Conservation (phyloP, 345 rosid species). For the Barbarea vulgaris region DNA sequence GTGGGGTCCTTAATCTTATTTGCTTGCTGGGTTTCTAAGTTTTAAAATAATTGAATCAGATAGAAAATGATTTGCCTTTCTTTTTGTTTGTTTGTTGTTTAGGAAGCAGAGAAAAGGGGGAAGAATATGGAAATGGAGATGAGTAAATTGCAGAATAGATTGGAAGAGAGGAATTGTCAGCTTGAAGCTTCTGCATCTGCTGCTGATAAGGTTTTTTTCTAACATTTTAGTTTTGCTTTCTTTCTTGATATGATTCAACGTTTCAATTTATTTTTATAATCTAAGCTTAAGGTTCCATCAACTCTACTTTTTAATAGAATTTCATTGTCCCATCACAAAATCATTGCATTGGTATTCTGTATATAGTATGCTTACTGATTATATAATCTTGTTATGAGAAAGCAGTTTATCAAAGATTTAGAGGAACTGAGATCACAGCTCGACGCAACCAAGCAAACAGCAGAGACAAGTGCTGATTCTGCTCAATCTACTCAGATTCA, state of each 20-base stretch:
- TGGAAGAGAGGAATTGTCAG: constrained; percentile 64
- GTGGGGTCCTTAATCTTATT: constrained; percentile 41
- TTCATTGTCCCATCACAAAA: neutral
- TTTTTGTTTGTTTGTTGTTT: neutral
- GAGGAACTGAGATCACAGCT: constrained; percentile 66
- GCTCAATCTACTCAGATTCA: constrained; percentile 69
- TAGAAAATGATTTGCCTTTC: constrained; percentile 22
- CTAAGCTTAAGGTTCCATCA: neutral
- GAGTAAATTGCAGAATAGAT: constrained; percentile 52
- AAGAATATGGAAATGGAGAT: constrained; percentile 68
- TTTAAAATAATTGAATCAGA: neutral
- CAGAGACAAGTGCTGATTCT: constrained; percentile 69
- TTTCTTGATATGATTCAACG: neutral
- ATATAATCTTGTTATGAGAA: neutral
- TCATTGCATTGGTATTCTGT: neutral
- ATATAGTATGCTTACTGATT: neutral
- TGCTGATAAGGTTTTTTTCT: constrained; percentile 66
- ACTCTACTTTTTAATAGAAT: neutral
- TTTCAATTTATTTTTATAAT: too few relatives aligned
- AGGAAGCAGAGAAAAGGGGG: constrained; percentile 83
- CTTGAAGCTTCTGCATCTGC: constrained; percentile 70
- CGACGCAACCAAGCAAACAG: constrained; percentile 59
- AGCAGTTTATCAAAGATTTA: constrained; percentile 65
- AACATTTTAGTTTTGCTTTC: neutral
- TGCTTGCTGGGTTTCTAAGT: constrained; percentile 9